Evolutionary conservation across 2,329 filamentous ascomycete species (phyloP).

Genomic region (Hypocrella siamensis): DNA sequence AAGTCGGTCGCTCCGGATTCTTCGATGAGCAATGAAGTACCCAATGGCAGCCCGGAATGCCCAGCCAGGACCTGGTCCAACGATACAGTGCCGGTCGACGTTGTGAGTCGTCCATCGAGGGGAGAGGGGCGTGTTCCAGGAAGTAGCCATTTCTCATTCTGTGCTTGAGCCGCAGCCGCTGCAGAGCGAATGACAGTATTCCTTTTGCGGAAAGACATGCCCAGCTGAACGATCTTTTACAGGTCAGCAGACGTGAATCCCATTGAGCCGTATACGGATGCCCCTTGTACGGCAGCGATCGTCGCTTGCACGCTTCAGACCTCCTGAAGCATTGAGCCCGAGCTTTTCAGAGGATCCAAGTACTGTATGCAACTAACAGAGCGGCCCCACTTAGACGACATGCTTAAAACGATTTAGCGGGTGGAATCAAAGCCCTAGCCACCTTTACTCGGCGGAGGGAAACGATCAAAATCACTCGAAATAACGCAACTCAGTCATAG

Average conservation of each 20-base stretch:
- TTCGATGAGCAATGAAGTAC: slow-evolving; percentile 65
- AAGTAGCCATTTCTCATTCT: slow-evolving; percentile 21
- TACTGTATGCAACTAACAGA: background rate
- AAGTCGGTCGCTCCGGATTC: slow-evolving; percentile 93
- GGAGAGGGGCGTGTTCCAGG: slow-evolving; percentile 64
- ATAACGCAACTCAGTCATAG: background rate
- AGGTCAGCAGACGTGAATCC: too few species aligned
- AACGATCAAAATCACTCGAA: too few species aligned
- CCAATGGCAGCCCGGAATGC: slow-evolving; percentile 71
- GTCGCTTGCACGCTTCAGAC: too few species aligned
- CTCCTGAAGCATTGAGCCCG: too few species aligned
- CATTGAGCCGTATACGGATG: background rate
- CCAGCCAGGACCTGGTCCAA: slow-evolving; percentile 75
- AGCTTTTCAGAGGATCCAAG: too few species aligned
- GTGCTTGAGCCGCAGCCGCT: slow-evolving; percentile 7
- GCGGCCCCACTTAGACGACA: slow-evolving; percentile 11
- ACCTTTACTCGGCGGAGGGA: background rate
- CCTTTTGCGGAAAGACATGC: slow-evolving; percentile 43
- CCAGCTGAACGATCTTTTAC: background rate
- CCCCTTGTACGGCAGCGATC: too few species aligned
- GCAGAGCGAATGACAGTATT: slow-evolving; percentile 32
- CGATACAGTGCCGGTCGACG: slow-evolving; percentile 78
- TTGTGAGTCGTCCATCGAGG: slow-evolving; percentile 72
- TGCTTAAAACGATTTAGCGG: slow-evolving; percentile 2
- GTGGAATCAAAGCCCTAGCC: background rate